phyloP scores from a whole-genome alignment of 352 stramenopile genomes.

The Phytophthora syringae region DNA sequence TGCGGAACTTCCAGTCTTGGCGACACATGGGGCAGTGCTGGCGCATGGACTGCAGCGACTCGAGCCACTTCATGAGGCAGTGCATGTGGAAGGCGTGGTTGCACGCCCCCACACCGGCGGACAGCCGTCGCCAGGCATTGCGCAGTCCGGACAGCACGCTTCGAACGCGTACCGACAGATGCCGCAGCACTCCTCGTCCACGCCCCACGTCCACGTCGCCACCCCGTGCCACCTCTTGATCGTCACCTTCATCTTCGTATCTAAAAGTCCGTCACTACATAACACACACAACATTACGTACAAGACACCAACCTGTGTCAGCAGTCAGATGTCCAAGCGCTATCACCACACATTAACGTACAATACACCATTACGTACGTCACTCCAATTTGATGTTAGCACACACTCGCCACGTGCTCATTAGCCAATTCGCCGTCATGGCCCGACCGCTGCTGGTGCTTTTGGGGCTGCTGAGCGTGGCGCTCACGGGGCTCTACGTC shows the following conservation, averaged over 20 bases:
- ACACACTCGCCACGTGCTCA: conserved; percentile 7
- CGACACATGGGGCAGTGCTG: conserved; percentile 92
- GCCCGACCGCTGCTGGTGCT: conserved; percentile 52
- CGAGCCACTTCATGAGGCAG: conserved; percentile 94
- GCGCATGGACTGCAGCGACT: conserved; percentile 78
- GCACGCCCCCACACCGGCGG: conserved; percentile 91
- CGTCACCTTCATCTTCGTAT: conserved; percentile 72
- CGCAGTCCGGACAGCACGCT: conserved; percentile 82
- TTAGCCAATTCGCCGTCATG: conserved; percentile 18
- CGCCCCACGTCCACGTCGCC: conserved; percentile 91
- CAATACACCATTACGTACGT: too few species aligned
- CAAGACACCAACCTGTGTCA: not conserved
- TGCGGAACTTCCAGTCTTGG: conserved; percentile 88
- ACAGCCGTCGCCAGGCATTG: conserved; percentile 81
- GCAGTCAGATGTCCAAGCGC: not conserved
- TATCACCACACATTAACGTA: not conserved
- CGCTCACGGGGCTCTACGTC: conserved; percentile 52
- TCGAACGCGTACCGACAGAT: conserved; percentile 90
- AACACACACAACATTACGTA: not conserved
- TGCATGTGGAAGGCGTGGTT: conserved; percentile 95
- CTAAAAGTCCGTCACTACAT: not conserved
- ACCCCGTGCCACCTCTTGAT: conserved; percentile 91
- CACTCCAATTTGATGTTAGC: too few species aligned
- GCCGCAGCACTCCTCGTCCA: conserved; percentile 92
- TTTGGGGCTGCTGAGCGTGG: conserved; percentile 57